Conservation (phyloP, 2,329 filamentous ascomycete genomes). For the Helminthosporium solani region DNA sequence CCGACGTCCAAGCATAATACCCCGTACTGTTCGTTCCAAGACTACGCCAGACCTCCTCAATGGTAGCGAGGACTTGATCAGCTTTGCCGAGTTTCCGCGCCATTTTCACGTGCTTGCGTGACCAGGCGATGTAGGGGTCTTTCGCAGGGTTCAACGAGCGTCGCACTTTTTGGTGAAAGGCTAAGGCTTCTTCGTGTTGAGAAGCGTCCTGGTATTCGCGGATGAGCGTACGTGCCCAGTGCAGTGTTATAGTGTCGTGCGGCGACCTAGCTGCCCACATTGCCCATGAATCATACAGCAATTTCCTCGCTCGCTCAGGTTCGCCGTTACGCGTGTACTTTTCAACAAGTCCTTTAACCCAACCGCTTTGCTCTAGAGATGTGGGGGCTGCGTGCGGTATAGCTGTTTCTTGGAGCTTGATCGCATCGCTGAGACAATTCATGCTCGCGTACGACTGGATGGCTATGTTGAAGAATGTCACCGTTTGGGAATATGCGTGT, state of each 20-base stretch:
- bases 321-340: not conserved
- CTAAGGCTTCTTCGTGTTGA: not conserved
- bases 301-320: not conserved
- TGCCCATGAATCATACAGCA: constrained; percentile 3
- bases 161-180: constrained; percentile 4
- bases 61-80: not conserved
- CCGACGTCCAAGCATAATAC: constrained; percentile 4
- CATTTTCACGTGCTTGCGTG: constrained; percentile 4
- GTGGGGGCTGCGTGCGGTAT: not conserved
- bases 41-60: constrained; percentile 6
- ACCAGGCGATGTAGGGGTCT: constrained; percentile 3
- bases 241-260: not conserved
- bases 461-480: not conserved
- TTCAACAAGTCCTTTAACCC: constrained; percentile 1
- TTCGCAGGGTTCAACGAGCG: not conserved
- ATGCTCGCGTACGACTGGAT: not conserved
- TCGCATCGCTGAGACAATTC: not conserved
- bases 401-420: not conserved
- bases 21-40: not conserved
- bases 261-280: not conserved
- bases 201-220: not conserved
- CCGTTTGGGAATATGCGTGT: not conserved
- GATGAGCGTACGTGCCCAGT: constrained; percentile 5
- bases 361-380: not conserved
- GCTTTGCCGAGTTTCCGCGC: not conserved